Percentiles rank a stretch among this genome's conserved stretches.
phyloP scores from a whole-genome alignment of 1,284 basidiomycete genomes.

The Trichosporon asahii region DNA sequence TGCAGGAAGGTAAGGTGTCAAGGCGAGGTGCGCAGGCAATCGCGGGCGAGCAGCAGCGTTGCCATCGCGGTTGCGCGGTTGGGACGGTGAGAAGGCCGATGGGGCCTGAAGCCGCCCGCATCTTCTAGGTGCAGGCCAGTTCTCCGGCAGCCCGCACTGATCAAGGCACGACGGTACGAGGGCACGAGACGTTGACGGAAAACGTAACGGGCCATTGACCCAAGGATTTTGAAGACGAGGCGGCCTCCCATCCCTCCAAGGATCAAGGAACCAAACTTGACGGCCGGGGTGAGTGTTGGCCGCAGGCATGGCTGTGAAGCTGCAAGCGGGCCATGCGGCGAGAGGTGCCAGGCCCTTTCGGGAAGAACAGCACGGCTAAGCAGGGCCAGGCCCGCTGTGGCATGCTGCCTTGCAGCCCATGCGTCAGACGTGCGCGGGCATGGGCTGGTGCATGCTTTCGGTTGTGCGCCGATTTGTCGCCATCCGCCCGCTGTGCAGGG shows the following conservation, averaged over 20 bases:
- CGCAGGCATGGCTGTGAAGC: background rate
- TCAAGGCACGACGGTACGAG: background rate
- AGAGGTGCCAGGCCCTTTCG: background rate
- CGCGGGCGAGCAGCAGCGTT: too few relatives aligned
- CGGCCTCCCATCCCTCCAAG: background rate
- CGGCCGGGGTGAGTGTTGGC: background rate
- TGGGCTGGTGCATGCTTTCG: background rate
- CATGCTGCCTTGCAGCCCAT: too few relatives aligned
- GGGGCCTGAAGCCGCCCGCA: background rate
- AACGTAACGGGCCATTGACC: background rate
- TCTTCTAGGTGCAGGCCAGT: background rate
- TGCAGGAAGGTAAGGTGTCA: constrained; percentile 5
- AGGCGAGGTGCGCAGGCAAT: too few relatives aligned
- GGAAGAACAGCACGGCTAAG: background rate
- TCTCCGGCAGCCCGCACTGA: too few relatives aligned
- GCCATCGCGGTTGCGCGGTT: background rate
- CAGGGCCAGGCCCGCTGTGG: too few relatives aligned
- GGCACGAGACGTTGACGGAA: background rate
- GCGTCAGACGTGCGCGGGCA: background rate
- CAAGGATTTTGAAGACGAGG: background rate
- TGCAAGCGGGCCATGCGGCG: background rate
- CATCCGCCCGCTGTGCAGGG: background rate
- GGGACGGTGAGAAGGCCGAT: background rate
- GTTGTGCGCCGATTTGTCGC: background rate
- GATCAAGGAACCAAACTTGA: constrained; percentile 9